These are phyloP conservation scores for Cryptococcus sp. DNA, from an alignment of 1,284 basidiomycete species.

Conservation along the genomic window DNA sequence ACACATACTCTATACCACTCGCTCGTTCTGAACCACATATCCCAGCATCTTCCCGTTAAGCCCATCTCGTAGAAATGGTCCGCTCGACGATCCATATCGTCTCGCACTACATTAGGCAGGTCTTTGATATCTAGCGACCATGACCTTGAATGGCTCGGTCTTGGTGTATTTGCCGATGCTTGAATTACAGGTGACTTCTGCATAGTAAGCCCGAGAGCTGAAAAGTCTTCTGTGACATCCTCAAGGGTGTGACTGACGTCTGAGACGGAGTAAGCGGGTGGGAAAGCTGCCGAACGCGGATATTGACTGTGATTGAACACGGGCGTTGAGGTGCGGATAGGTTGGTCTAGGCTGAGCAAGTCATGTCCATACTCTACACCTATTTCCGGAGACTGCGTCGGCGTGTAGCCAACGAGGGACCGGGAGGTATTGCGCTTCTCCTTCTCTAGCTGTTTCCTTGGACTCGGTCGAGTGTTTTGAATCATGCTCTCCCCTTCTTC, in stretches of 20 bases:
- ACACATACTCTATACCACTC: conserved; percentile 41
- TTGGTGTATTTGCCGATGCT: neutral
- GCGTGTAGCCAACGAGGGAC: conserved; percentile 35
- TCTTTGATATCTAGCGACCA: conserved; percentile 16
- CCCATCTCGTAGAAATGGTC: conserved; percentile 44
- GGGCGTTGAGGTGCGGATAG: conserved; percentile 39
- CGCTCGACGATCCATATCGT: conserved; percentile 39
- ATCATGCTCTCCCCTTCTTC: conserved; percentile 7
- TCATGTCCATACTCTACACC: conserved; percentile 16
- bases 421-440: conserved; percentile 6
- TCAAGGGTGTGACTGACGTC: conserved; percentile 23
- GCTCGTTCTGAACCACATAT: conserved; percentile 41
- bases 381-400: conserved; percentile 22
- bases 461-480: conserved; percentile 3
- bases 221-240: conserved; percentile 13
- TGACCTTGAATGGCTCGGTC: neutral
- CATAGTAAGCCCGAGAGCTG: conserved; percentile 12
- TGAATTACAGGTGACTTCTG: neutral
- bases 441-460: conserved; percentile 13
- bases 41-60: conserved; percentile 46
- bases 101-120: conserved; percentile 4
- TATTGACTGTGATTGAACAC: conserved; percentile 18
- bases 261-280: conserved; percentile 34
- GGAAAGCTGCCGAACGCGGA: conserved; percentile 5
- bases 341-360: conserved; percentile 24